These are phyloP conservation scores for Aspergillus pseudotamarii DNA, from an alignment of 2,329 filamentous ascomycete genomes.

Conservation along the genomic window DNA sequence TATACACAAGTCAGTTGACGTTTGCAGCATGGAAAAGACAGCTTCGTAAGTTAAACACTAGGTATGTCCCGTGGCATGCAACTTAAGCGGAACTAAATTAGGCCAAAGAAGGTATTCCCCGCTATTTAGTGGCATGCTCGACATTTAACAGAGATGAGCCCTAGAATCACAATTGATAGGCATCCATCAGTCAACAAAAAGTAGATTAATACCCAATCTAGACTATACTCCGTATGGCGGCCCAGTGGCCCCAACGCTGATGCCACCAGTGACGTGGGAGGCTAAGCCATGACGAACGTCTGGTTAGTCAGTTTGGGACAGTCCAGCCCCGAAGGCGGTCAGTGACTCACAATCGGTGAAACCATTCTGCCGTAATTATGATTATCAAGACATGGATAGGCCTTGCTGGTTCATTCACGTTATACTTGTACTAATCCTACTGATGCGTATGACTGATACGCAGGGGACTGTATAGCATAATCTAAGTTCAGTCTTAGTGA, in stretches of 20 bases:
- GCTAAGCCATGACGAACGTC: constrained; percentile 3
- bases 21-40: neutral
- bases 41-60: neutral
- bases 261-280: constrained; percentile 9
- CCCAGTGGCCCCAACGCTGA: neutral
- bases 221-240: neutral
- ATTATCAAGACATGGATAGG: neutral
- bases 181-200: neutral
- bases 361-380: constrained; percentile 8
- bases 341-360: constrained; percentile 4
- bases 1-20: neutral
- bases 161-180: neutral
- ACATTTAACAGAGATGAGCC: neutral
- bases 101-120: neutral
- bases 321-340: constrained; percentile 6
- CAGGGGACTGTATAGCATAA: neutral
- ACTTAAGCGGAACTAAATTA: neutral
- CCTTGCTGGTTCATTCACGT: neutral
- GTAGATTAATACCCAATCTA: constrained; percentile 5
- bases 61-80: neutral
- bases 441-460: neutral
- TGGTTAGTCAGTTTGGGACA: neutral
- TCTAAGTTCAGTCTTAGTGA: neutral
- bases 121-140: neutral
- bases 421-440: neutral